Percentiles rank a stretch among this genome's conserved stretches.
Conservation (phyloP, 2,329 filamentous ascomycete species). For the Fusarium humuli region DNA sequence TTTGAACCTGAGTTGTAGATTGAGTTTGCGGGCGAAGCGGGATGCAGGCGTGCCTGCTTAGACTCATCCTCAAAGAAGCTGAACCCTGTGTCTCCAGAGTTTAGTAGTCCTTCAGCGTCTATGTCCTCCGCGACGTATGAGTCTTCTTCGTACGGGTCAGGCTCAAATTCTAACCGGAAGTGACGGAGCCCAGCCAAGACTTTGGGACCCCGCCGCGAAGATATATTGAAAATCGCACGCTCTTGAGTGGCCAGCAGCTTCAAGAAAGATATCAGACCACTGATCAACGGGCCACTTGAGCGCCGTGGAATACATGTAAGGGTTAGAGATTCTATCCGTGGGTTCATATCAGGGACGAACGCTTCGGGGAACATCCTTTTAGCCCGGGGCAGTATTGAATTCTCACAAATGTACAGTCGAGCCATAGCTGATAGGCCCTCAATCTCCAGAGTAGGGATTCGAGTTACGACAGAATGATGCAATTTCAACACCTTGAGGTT, state of each 20-base stretch:
- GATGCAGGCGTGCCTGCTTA: slow-evolving; percentile 12
- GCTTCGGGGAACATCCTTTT: slow-evolving; percentile 60
- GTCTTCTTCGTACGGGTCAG: slow-evolving; percentile 55
- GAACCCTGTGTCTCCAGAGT: slow-evolving; percentile 54
- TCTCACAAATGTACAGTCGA: slow-evolving; percentile 59
- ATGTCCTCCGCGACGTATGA: slow-evolving; percentile 50
- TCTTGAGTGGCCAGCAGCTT: slow-evolving; percentile 62
- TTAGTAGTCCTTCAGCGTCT: slow-evolving; percentile 58
- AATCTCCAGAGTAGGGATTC: slow-evolving; percentile 59
- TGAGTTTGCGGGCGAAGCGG: slow-evolving; percentile 6
- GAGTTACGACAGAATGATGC: slow-evolving; percentile 71
- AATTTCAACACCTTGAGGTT: slow-evolving; percentile 65
- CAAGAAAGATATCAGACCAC: slow-evolving; percentile 62
- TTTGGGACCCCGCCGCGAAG: slow-evolving; percentile 55
- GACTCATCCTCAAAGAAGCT: slow-evolving; percentile 57
- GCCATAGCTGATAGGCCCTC: slow-evolving; percentile 53
- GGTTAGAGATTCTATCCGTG: slow-evolving; percentile 64
- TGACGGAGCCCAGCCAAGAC: slow-evolving; percentile 64
- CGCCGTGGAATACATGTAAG: slow-evolving; percentile 66
- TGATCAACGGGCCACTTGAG: slow-evolving; percentile 62
- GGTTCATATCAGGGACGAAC: slow-evolving; percentile 68
- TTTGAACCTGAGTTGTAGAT: slow-evolving; percentile 14
- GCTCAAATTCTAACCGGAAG: slow-evolving; percentile 66
- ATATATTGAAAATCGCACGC: slow-evolving; percentile 53
- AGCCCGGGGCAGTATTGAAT: slow-evolving; percentile 55